Evolutionary conservation across 225 moss, liverwort and hornwort genomes (phyloP), one percentile per base, ranked within the genome.

Genomic region (Bryum argenteum): DNA sequence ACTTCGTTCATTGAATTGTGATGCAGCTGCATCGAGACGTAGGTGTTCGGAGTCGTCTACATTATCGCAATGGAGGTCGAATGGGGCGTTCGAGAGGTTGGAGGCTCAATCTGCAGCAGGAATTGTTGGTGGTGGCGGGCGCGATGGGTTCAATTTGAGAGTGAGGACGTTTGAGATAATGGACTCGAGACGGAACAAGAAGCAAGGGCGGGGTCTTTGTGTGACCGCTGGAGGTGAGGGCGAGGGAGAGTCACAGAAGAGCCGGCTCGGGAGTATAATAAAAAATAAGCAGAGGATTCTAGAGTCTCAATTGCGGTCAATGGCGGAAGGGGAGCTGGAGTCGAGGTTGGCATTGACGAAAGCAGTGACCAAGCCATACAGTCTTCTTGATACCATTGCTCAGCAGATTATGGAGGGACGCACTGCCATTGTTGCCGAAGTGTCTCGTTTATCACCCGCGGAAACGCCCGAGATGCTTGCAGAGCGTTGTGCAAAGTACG

Each of bases 211-310:
- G 57, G 69, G 72, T 1, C 43, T 73, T 22, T 45, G n/a, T 39
- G 68, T 83, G 57, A 51, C 66, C 17, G 63, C 83, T 66, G 77
- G 59, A 58, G 69, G 65, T 58, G 81, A 65, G 69, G 75, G 59
- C 41, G 76, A 76, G 33, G 84, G 79, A 65, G 77, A 84, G 52
- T 26, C 64, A 59, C 70, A 43, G 73, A 59, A 38, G 23, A 87
- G 78, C 77, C 77, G 88, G 54, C 77, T 97, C 37, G 84, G 83
- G 51, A 85, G 90, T 55, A 90, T 93, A 19, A 83, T 97, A 24
- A 89, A 84, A 48, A 90, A 86, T 56, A 97, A 91, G 83, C 91
- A 91, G 89, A 90, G 90, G 65, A 90, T 89, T 16, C 21, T 97
- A 64, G 89, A 93, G 76, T 78, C 90, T 21, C 82, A 91, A 70